These are phyloP conservation scores for Abrus pulchellus DNA, from an alignment of 306 rosid species.

Conservation along the genomic window DNA sequence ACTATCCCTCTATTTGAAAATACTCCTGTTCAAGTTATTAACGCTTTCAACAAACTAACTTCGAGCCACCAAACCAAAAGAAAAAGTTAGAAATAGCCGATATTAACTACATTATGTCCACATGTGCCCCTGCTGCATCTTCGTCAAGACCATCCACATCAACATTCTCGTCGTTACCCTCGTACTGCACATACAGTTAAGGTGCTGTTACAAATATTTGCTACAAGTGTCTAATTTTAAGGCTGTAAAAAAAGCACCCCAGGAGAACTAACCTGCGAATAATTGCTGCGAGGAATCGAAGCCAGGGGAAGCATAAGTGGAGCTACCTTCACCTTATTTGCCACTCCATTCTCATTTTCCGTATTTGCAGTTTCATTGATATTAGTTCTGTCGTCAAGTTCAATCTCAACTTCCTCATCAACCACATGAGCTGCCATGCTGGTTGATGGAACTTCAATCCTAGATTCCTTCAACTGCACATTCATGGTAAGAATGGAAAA, in stretches of 20 bases:
- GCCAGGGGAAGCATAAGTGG: slow-evolving; percentile 68
- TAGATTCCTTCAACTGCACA: slow-evolving; percentile 70
- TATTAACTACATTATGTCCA: slow-evolving; percentile 42
- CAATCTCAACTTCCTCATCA: slow-evolving; percentile 84
- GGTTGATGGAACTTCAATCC: slow-evolving; percentile 67
- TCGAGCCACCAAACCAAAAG: slow-evolving; percentile 33
- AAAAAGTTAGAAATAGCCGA: slow-evolving; percentile 33
- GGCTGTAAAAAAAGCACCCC: slow-evolving; percentile 21
- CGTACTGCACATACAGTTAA: slow-evolving; percentile 65
- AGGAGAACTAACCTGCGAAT: slow-evolving; percentile 66
- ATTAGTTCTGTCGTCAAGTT: slow-evolving; percentile 58
- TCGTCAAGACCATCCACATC: slow-evolving; percentile 70
- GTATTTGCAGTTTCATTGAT: slow-evolving; percentile 48
- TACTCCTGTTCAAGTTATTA: slow-evolving; percentile 23
- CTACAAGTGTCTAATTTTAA: slow-evolving; percentile 36
- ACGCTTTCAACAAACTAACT: slow-evolving; percentile 35
- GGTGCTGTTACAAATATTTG: slow-evolving; percentile 40
- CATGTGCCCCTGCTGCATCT: slow-evolving; percentile 46
- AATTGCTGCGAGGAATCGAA: slow-evolving; percentile 57
- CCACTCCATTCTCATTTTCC: slow-evolving; percentile 56
- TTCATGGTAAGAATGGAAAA: slow-evolving; percentile 31
- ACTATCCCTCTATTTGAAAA: slow-evolving; percentile 37
- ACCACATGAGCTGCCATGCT: slow-evolving; percentile 87
- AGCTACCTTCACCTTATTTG: slow-evolving; percentile 48
- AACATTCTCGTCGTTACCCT: slow-evolving; percentile 69